Conservation (phyloP, 192 early-diverging fungal genomes). For the Backusella tarrabulga region DNA sequence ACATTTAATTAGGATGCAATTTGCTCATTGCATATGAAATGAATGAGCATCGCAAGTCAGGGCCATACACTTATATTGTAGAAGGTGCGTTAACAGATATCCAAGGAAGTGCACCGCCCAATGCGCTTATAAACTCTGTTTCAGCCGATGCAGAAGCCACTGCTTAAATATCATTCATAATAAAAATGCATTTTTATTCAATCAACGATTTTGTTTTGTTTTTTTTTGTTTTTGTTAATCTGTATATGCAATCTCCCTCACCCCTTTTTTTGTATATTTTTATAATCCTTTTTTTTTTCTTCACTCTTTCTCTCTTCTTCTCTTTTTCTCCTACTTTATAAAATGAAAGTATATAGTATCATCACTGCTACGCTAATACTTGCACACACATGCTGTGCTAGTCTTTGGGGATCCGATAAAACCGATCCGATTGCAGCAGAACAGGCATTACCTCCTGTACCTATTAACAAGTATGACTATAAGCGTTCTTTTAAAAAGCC, state of each 20-base stretch:
- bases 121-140: constrained; percentile 20
- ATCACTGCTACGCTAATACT: neutral
- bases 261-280: neutral
- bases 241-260: neutral
- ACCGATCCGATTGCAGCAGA: constrained; percentile 7
- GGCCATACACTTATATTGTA: constrained; percentile 56
- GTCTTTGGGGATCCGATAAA: constrained; percentile 10
- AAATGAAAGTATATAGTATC: constrained; percentile 7
- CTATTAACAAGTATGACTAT: constrained; percentile 48
- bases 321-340: constrained; percentile 8
- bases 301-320: neutral
- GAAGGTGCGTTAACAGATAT: constrained; percentile 54
- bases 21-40: constrained; percentile 56
- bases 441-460: constrained; percentile 9
- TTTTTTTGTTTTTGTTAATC: neutral
- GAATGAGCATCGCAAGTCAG: constrained; percentile 43
- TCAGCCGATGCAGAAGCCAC: neutral
- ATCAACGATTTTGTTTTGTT: neutral
- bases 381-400: neutral
- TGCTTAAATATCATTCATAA: neutral
- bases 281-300: neutral
- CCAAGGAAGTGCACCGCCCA: constrained; percentile 43
- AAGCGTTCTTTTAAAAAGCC: constrained; percentile 63
- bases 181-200: neutral
- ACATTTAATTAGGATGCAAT: constrained; percentile 37